Evolutionary conservation across 1,139 yeast species (phyloP).

Genomic region (Kodamaea fungicola): DNA sequence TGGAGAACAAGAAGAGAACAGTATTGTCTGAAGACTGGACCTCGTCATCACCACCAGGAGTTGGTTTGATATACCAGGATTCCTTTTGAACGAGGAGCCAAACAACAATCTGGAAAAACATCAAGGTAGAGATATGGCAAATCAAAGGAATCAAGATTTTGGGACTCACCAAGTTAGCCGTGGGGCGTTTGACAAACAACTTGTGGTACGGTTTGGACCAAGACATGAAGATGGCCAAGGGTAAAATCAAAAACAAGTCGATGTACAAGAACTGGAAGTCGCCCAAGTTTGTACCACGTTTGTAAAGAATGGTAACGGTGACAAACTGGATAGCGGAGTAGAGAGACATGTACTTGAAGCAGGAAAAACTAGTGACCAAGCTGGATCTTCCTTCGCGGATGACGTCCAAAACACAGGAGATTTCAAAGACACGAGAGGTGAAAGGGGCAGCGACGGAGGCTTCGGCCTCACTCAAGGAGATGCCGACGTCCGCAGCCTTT

Average conservation of each 20-base stretch:
- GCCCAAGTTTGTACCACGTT: conserved; percentile 91
- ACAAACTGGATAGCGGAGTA: conserved; percentile 95
- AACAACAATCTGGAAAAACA: conserved; percentile 60
- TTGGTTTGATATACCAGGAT: conserved; percentile 78
- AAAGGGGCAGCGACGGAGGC: conserved; percentile 99
- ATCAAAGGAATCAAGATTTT: conserved; percentile 79
- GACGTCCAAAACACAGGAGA: conserved; percentile 87
- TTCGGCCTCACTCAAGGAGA: conserved; percentile 94
- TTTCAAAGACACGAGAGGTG: conserved; percentile 85
- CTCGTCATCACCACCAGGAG: conserved; percentile 80
- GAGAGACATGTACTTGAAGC: conserved; percentile 96
- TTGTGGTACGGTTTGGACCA: conserved; percentile 81
- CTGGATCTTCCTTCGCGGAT: conserved; percentile 94
- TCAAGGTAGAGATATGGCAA: conserved; percentile 62
- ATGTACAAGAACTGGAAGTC: conserved; percentile 95
- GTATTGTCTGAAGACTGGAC: conserved; percentile 91
- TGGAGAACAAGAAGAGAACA: conserved; percentile 71
- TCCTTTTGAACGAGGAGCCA: conserved; percentile 60
- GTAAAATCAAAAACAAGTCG: conserved; percentile 84
- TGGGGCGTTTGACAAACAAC: conserved; percentile 74
- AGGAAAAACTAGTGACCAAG: conserved; percentile 88
- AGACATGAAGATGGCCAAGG: conserved; percentile 95
- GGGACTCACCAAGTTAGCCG: conserved; percentile 88
- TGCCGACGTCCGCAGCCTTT: conserved; percentile 96
- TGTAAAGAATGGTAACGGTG: conserved; percentile 79